phyloP scores from a whole-genome alignment of 1,139 yeast species.

The Candida anutae region DNA sequence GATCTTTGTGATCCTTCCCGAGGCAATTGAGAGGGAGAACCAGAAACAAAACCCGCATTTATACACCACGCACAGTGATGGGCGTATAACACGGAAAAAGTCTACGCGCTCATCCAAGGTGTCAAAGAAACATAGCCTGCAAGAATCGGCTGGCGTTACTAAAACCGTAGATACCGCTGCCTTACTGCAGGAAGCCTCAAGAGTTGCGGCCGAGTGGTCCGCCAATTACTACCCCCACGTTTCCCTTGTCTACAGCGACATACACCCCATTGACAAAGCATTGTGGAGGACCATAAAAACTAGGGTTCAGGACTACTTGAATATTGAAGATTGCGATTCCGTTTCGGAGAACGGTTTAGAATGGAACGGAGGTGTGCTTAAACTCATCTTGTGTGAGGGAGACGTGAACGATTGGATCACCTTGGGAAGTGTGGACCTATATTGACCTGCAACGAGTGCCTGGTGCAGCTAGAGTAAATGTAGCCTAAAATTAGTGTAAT shows the following conservation, averaged over 20 bases:
- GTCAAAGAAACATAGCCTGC: neutral
- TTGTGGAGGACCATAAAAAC: constrained; percentile 58
- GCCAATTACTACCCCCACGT: constrained; percentile 66
- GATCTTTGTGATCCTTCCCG: constrained; percentile 47
- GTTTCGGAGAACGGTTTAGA: constrained; percentile 31
- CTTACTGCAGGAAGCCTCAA: constrained; percentile 23
- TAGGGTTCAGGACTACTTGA: constrained; percentile 62
- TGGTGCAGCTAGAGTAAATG: too few relatives aligned
- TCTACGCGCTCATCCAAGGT: constrained; percentile 11
- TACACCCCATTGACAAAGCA: constrained; percentile 65
- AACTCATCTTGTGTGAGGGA: constrained; percentile 69
- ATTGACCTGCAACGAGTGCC: constrained; percentile 7
- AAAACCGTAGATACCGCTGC: constrained; percentile 18
- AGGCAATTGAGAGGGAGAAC: constrained; percentile 28
- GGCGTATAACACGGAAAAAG: constrained; percentile 21
- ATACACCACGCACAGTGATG: constrained; percentile 29
- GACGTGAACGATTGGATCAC: constrained; percentile 66
- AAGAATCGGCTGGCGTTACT: constrained; percentile 1
- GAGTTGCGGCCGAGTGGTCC: constrained; percentile 49
- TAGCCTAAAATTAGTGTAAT: neutral
- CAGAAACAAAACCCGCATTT: constrained; percentile 32
- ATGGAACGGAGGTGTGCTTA: constrained; percentile 65
- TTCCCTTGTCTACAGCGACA: constrained; percentile 61
- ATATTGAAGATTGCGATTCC: constrained; percentile 38
- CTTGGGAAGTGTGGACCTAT: constrained; percentile 51